Evolutionary conservation across 1,284 basidiomycete genomes (phyloP), one percentile per base, ranked within the genome.

Genomic region (Puccinia coronata): DNA sequence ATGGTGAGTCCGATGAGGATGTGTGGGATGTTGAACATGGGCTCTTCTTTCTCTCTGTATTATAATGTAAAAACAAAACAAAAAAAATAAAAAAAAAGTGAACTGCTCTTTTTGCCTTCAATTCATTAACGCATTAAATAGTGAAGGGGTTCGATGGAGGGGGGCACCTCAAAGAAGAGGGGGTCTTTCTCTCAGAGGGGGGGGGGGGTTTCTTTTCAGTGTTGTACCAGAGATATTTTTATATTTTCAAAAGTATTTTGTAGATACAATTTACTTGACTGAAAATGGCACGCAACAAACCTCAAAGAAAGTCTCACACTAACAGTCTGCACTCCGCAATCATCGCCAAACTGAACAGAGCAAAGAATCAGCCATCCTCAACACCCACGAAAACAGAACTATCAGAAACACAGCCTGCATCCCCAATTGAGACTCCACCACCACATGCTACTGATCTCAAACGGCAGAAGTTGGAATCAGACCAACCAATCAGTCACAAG

Each of bases 1-100:
- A 70, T 70, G 20, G 49, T 31, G n/a, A 70, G 49, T 28, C 67
- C 67, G 41, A 70, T 47, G 41, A 70, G 28, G 43, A 53, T 70
- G 31, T 70, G 67, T 28, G 43, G 14, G 49, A 70, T 11, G 67
- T 53, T 70, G 67, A 70, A 70, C 18, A 39, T 34, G 39, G 34
- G 20, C 59, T 39, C 39, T 39, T 39, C 18, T 14, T 9, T 51
- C 23, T 51, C 23, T 20, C 4, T 51, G 49, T 43, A 43, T 43
- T 43, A 8, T 43, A 43, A 8, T 43, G 6, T 43, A 8, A 16
- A 43, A 43, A 43, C 6, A 16, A 8, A 8, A 6, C 43, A 43
- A 43, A 6, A 8, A 6, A 43, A 43, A 43, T 43, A 16, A 43
- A n/a, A n/a, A n/a, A n/a, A n/a, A n/a, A n/a, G n/a, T n/a, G n/a